These are phyloP conservation scores for Cubamyces lactineus DNA, from an alignment of 768 basidiomycete species.

Conservation along the genomic window DNA sequence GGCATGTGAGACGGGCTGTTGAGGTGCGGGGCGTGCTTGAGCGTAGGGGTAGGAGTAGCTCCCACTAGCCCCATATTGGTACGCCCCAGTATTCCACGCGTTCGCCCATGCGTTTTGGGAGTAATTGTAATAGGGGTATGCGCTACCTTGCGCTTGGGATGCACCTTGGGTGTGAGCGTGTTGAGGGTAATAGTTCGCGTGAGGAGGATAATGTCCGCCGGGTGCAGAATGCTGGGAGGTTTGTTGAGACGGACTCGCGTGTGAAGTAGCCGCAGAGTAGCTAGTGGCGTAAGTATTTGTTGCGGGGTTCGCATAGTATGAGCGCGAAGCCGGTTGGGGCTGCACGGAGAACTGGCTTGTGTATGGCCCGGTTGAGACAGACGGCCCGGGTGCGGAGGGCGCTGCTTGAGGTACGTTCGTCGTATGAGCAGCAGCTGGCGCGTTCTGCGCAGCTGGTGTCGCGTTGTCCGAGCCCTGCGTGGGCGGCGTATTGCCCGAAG, in stretches of 20 bases:
- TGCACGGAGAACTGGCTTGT: slow-evolving; percentile 19
- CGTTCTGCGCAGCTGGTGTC: background rate
- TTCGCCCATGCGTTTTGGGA: slow-evolving; percentile 29
- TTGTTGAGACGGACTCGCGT: background rate
- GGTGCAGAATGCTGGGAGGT: background rate
- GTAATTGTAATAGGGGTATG: slow-evolving; percentile 30
- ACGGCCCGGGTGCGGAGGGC: slow-evolving; percentile 10
- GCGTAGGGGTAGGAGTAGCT: slow-evolving; percentile 22
- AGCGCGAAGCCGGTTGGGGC: slow-evolving; percentile 13
- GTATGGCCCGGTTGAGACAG: slow-evolving; percentile 9
- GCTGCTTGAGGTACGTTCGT: background rate
- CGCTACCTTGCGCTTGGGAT: background rate
- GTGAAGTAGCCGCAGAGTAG: background rate
- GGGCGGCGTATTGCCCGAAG: slow-evolving; percentile 33
- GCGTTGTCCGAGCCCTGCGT: slow-evolving; percentile 8
- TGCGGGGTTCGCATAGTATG: background rate
- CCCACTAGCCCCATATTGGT: slow-evolving; percentile 22
- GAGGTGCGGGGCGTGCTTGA: background rate
- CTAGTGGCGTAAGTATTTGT: background rate
- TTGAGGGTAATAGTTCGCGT: slow-evolving; percentile 9
- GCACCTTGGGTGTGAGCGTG: slow-evolving; percentile 1
- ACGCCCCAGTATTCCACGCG: slow-evolving; percentile 18
- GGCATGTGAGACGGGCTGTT: background rate
- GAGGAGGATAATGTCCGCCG: background rate
- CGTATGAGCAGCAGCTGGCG: background rate